A percentile compares a stretch with the other conserved stretches of the same genome.
These are phyloP conservation scores for Castanea crenata DNA, from an alignment of 306 rosid genomes.

Conservation along the genomic window DNA sequence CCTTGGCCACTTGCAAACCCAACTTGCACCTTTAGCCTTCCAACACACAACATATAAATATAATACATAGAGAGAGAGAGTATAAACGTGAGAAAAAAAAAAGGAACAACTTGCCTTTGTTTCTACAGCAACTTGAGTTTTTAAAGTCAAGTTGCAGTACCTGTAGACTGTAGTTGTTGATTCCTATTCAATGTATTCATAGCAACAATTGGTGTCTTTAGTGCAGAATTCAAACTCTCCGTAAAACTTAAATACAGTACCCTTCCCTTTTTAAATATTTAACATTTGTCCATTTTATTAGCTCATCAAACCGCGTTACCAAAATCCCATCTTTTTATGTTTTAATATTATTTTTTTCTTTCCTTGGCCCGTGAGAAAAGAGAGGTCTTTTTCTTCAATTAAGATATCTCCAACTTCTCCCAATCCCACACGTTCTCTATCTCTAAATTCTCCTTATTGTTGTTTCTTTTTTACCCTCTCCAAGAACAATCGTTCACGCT, in stretches of 20 bases:
- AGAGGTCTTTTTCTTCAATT: too few species aligned
- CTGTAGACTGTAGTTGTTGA: conserved; percentile 25
- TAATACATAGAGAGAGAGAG: neutral
- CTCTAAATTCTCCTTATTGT: too few species aligned
- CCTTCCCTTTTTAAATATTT: too few species aligned
- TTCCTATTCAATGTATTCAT: conserved; percentile 17
- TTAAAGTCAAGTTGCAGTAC: conserved; percentile 34
- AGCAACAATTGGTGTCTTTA: conserved; percentile 14
- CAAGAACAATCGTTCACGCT: too few species aligned
- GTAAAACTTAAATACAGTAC: neutral
- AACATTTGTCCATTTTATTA: too few species aligned
- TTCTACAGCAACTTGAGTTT: conserved; percentile 40
- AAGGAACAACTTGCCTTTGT: conserved; percentile 43
- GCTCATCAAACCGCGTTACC: too few species aligned
- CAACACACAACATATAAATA: conserved; percentile 6
- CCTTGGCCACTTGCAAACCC: conserved; percentile 55
- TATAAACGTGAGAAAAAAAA: conserved; percentile 15
- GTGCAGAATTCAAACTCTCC: conserved; percentile 6
- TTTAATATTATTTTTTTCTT: too few species aligned
- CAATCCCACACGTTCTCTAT: too few species aligned
- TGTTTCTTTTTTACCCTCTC: too few species aligned
- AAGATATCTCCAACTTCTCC: too few species aligned
- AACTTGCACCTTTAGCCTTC: conserved; percentile 41
- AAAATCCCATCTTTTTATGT: too few species aligned
- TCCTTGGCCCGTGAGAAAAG: too few species aligned